These are phyloP conservation scores for Starmerella etchellsii DNA, from an alignment of 805 yeast species.

Conservation along the genomic window DNA sequence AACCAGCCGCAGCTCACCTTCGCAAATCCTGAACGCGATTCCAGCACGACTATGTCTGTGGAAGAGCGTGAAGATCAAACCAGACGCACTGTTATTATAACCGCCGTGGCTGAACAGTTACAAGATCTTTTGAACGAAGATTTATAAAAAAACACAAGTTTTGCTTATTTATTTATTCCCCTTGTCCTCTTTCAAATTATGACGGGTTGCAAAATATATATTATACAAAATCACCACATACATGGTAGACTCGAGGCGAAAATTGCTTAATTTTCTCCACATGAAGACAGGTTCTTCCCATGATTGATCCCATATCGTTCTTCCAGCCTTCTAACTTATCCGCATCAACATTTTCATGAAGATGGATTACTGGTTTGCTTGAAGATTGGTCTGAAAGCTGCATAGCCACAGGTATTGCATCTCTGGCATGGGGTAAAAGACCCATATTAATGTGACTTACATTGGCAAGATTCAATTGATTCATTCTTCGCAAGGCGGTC, in stretches of 20 bases:
- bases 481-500: constrained; percentile 33
- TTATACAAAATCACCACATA: constrained; percentile 38
- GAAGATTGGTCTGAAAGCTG: constrained; percentile 10
- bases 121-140: constrained; percentile 5
- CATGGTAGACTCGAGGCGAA: constrained; percentile 80
- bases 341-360: constrained; percentile 61
- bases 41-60: not conserved
- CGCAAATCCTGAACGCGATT: constrained; percentile 5
- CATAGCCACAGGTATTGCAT: constrained; percentile 43
- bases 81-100: constrained; percentile 21
- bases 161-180: too few relatives aligned
- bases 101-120: constrained; percentile 21
- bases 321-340: constrained; percentile 31
- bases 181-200: too few relatives aligned
- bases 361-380: constrained; percentile 32
- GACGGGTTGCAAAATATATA: too few relatives aligned
- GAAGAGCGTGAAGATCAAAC: constrained; percentile 20
- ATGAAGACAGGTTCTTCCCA: constrained; percentile 27
- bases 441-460: constrained; percentile 64
- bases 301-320: constrained; percentile 14
- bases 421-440: constrained; percentile 55
- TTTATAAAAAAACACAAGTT: too few relatives aligned
- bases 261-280: constrained; percentile 64
- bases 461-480: constrained; percentile 17
- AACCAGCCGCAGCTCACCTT: constrained; percentile 17